Evolutionary conservation across 495 filamentous ascomycete species (phyloP).

Genomic region (Parathielavia appendiculata): DNA sequence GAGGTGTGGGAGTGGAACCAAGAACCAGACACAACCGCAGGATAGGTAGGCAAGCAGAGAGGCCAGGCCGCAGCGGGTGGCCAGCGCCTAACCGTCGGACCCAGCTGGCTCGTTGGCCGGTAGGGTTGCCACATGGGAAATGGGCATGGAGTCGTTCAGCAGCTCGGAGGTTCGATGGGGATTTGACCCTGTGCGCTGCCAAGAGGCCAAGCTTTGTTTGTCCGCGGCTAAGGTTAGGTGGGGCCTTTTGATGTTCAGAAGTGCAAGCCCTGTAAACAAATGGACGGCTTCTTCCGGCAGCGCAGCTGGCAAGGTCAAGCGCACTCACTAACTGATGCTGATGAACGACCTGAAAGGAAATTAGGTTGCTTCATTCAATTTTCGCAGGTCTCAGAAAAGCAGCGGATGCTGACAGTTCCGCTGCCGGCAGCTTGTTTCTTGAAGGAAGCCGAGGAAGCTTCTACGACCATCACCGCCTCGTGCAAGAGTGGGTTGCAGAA

Average conservation of each 20-base stretch:
- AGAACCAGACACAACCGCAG: background rate
- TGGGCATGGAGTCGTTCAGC: background rate
- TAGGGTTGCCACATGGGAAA: slow-evolving; percentile 11
- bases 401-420: slow-evolving; percentile 8
- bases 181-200: background rate
- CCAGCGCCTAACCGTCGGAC: slow-evolving; percentile 22
- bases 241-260: no score
- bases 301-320: background rate
- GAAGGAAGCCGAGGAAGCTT: background rate
- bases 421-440: background rate
- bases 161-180: background rate
- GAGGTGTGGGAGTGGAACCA: background rate
- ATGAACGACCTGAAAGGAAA: background rate
- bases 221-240: slow-evolving; percentile 1
- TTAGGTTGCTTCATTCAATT: no score
- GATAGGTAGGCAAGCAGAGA: background rate
- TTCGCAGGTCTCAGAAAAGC: slow-evolving; percentile 3
- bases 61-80: slow-evolving; percentile 21
- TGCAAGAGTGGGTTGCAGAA: background rate
- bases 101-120: slow-evolving; percentile 1
- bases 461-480: background rate
- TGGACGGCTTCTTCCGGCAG: background rate
- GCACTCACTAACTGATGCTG: background rate
- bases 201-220: slow-evolving; percentile 9
- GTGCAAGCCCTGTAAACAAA: background rate